phyloP scores from a whole-genome alignment of 2,329 filamentous ascomycete genomes.

The Mycogone perniciosa region DNA sequence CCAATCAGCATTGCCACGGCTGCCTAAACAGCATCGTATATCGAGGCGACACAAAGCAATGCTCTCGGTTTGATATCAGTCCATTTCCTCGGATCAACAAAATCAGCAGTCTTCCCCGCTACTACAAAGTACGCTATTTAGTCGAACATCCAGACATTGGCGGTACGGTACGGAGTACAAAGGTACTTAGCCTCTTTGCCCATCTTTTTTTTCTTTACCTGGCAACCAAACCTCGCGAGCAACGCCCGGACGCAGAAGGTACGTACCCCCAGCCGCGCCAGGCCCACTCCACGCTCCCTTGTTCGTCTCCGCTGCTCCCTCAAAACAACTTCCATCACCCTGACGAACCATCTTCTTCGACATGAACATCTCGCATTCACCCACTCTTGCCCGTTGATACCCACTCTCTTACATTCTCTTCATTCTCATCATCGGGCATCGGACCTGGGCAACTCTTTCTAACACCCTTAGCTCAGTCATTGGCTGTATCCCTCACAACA shows the following conservation, averaged over 20 bases:
- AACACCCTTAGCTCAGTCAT: slow-evolving; percentile 23
- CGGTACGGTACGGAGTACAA: no score
- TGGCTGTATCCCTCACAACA: slow-evolving; percentile 26
- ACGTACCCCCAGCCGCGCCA: slow-evolving; percentile 27
- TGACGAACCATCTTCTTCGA: slow-evolving; percentile 25
- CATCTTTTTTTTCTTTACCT: slow-evolving; percentile 19
- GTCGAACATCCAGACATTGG: background rate
- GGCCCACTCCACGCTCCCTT: slow-evolving; percentile 25
- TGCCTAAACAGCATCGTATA: background rate
- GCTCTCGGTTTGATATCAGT: background rate
- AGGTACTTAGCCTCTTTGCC: background rate
- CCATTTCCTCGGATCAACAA: background rate
- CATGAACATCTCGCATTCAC: slow-evolving; percentile 30
- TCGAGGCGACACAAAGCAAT: background rate
- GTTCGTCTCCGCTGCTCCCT: slow-evolving; percentile 24
- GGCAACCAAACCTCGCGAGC: slow-evolving; percentile 27
- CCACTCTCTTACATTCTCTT: slow-evolving; percentile 17
- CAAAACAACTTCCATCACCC: slow-evolving; percentile 33
- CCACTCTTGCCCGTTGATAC: slow-evolving; percentile 20
- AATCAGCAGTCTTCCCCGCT: background rate
- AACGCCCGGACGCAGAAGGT: slow-evolving; percentile 24
- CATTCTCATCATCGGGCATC: slow-evolving; percentile 13
- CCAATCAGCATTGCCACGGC: slow-evolving; percentile 6
- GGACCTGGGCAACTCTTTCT: slow-evolving; percentile 20
- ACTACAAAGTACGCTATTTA: background rate